phyloP scores from a whole-genome alignment of 2,329 filamentous ascomycete species.

The Aspergillus novoparasiticus region DNA sequence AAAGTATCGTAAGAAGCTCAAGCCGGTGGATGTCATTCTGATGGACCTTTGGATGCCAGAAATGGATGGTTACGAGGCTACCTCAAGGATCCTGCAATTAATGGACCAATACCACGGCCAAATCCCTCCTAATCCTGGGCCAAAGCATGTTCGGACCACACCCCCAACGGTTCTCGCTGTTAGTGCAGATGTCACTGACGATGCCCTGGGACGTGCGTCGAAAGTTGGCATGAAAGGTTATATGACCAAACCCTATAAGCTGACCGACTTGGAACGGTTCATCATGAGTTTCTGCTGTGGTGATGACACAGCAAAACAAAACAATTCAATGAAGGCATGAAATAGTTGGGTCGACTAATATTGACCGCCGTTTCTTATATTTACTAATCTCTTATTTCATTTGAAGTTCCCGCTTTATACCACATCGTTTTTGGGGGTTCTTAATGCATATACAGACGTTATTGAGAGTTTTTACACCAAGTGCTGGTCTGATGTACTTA shows the following conservation, averaged over 20 bases:
- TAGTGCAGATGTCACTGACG: conserved; percentile 68
- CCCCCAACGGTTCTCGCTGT: conserved; percentile 61
- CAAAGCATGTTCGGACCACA: neutral
- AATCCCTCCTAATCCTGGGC: conserved; percentile 17
- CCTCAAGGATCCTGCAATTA: conserved; percentile 62
- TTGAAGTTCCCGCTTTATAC: conserved; percentile 12
- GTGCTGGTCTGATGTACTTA: conserved; percentile 1
- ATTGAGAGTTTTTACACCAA: conserved; percentile 4
- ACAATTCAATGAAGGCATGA: conserved; percentile 24
- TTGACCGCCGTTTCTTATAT: conserved; percentile 1
- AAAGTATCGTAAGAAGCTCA: conserved; percentile 32
- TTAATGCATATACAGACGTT: conserved; percentile 6
- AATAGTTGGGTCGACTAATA: conserved; percentile 6
- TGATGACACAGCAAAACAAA: conserved; percentile 16
- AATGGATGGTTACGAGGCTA: conserved; percentile 72
- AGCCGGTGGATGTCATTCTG: conserved; percentile 63
- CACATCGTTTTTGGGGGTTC: conserved; percentile 13
- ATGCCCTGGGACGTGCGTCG: conserved; percentile 61
- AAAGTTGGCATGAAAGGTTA: conserved; percentile 68
- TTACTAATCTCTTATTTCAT: conserved; percentile 1
- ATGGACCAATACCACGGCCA: conserved; percentile 40
- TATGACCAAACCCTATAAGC: conserved; percentile 69
- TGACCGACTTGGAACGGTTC: conserved; percentile 63
- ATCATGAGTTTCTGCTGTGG: conserved; percentile 53
- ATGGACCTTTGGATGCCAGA: conserved; percentile 80